Evolutionary conservation across 257 asterid genomes (phyloP), one percentile per base, ranked within the genome.

Genomic region (Agastache rugosa): DNA sequence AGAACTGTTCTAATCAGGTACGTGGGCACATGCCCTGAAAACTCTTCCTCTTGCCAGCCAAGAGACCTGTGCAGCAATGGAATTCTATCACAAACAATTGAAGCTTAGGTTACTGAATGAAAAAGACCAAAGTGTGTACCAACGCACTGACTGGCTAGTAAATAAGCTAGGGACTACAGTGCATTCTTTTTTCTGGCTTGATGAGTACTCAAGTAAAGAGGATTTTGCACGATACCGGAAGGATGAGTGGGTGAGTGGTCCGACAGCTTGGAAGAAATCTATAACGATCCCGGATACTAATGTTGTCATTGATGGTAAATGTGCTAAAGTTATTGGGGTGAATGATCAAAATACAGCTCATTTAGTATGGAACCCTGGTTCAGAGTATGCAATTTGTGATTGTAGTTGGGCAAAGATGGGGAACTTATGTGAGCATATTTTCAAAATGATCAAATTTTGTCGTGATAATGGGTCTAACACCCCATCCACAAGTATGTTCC

Each of bases 161-260:
- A 87, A 90, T 80, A 94, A 92, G 88, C 85, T 94, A 45, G 86
- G 83, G 64, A 87, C 96, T 2, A 87, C 84, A 86, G 97, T 90
- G 73, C 99, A 90, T 84, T 87, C 97, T 19, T 90, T 86, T 59
- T 94, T 94, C 73, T 94, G 99, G 97, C 92, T 94, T 53, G 97
- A 94, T 77, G 99, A 94, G 83, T 94, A 89, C 79, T 83, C 96
- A 0, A 81, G 85, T 47, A 94, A 85, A 72, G 96, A 88, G 77
- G 90, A 86, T 79, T 94, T 89, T 82, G 87, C 96, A 63, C 93
- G 97, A 41, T 94, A 94, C 62, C 64, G 93, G 88, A 94, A 83
- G 79, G 89, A 87, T 66, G 99, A 92, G 80, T 92, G 99, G 97
- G 75, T 79, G 84, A 86, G 88, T 76, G 93, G 93, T 67, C 87